These are phyloP conservation scores for Saccharomycopsis sp. DNA, from an alignment of 805 yeast species.

Conservation along the genomic window DNA sequence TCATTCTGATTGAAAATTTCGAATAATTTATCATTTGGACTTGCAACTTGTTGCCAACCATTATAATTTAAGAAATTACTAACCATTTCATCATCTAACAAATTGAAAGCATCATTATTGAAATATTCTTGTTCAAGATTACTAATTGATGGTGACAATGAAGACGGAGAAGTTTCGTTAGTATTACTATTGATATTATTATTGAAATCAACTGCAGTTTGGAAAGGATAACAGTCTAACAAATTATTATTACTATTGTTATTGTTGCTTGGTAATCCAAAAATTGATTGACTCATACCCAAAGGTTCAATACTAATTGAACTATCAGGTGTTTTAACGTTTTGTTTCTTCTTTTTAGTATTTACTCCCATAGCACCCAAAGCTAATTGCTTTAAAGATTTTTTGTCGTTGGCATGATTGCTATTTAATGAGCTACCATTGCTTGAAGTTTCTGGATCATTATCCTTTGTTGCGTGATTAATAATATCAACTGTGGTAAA, in stretches of 20 bases:
- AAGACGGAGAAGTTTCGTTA: no score
- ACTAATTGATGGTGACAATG: not conserved
- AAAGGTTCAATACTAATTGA: no score
- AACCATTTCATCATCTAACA: conserved; percentile 9
- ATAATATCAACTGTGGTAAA: not conserved
- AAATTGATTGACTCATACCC: no score
- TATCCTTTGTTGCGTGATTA: not conserved
- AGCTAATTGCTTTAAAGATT: not conserved
- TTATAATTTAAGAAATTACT: conserved; percentile 4
- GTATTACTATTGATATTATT: no score
- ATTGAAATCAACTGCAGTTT: no score
- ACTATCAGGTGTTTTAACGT: not conserved
- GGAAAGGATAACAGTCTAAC: no score
- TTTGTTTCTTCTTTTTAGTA: not conserved
- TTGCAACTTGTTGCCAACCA: conserved; percentile 2
- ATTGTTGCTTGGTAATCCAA: no score
- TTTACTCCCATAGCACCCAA: not conserved
- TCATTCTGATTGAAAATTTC: no score
- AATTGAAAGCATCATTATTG: conserved; percentile 1
- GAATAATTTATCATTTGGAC: not conserved
- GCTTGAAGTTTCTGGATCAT: not conserved
- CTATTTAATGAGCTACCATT: not conserved
- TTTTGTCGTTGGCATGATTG: no score
- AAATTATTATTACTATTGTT: no score
- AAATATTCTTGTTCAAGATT: conserved; percentile 6